These are phyloP conservation scores for Malus hybrid DNA, from an alignment of 331 rosid species.

Conservation along the genomic window DNA sequence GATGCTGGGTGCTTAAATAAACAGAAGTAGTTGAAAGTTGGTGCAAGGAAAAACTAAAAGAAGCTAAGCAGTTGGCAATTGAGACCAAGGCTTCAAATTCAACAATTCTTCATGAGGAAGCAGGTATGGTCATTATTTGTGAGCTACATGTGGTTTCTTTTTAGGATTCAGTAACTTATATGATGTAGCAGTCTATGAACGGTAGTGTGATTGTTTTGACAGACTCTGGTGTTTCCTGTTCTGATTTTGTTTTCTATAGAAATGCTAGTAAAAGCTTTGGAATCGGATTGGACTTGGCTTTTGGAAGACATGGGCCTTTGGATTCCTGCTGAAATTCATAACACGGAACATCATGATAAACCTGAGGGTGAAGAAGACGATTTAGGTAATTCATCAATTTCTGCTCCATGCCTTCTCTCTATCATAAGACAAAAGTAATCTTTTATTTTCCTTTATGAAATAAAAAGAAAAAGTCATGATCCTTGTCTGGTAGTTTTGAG, in stretches of 20 bases:
- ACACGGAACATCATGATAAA: conserved; percentile 65
- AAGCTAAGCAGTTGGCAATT: conserved; percentile 35
- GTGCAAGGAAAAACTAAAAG: conserved; percentile 66
- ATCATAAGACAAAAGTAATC: not conserved
- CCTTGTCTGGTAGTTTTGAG: not conserved
- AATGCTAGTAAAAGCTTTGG: conserved; percentile 66
- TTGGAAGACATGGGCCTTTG: conserved; percentile 90
- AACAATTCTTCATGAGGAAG: conserved; percentile 45
- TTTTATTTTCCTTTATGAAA: not conserved
- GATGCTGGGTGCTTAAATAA: not conserved
- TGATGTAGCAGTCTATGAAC: not conserved
- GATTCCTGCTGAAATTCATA: conserved; percentile 58
- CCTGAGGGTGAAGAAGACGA: conserved; percentile 57
- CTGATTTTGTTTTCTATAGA: conserved; percentile 33
- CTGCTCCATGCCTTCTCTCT: not conserved
- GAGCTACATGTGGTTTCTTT: not conserved
- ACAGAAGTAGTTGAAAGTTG: conserved; percentile 57
- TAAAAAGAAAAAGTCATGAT: not conserved
- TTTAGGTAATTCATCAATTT: conserved; percentile 39
- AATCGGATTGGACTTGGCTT: conserved; percentile 54
- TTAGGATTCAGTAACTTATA: not conserved
- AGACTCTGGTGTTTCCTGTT: not conserved
- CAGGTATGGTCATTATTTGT: conserved; percentile 44
- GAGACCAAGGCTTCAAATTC: conserved; percentile 31
- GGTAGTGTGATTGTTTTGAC: not conserved